Evolutionary conservation across 2,329 filamentous ascomycete species (phyloP).

Genomic region (Xylariomycetidae sp.): DNA sequence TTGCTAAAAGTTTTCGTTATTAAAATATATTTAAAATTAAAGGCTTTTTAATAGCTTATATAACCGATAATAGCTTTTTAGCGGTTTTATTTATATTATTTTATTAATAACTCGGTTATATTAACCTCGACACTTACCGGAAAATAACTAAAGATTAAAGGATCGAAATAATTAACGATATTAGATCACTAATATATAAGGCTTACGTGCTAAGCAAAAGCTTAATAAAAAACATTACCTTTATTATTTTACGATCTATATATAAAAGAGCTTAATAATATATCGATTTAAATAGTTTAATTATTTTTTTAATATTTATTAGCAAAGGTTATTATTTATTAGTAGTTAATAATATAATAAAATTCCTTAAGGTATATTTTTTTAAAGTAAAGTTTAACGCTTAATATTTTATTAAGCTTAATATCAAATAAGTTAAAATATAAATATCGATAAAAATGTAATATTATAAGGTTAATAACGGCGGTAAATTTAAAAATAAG

Average conservation of each 20-base stretch:
- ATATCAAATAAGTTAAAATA: conserved; percentile 1
- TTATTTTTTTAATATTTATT: neutral
- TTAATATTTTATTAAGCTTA: neutral
- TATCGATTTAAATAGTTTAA: neutral
- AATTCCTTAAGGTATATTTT: neutral
- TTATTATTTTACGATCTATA: neutral
- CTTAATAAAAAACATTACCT: too few species aligned
- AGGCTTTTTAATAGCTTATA: neutral
- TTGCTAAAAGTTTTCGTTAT: too few species aligned
- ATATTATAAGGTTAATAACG: conserved; percentile 1
- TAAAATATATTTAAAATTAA: neutral
- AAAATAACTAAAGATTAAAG: neutral
- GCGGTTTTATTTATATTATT: neutral
- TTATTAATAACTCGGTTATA: neutral
- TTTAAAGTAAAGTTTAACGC: neutral
- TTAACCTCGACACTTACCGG: neutral
- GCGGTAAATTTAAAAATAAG: neutral
- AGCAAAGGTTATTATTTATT: conserved; percentile 1
- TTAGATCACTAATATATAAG: neutral
- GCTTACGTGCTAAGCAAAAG: conserved; percentile 1
- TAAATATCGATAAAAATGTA: too few species aligned
- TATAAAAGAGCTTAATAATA: neutral
- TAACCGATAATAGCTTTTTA: too few species aligned
- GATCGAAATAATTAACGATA: neutral
- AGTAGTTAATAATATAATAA: neutral